Base-by-base conservation (phyloP, 2,329 filamentous ascomycete species). In the Didymella segeticola region DNA sequence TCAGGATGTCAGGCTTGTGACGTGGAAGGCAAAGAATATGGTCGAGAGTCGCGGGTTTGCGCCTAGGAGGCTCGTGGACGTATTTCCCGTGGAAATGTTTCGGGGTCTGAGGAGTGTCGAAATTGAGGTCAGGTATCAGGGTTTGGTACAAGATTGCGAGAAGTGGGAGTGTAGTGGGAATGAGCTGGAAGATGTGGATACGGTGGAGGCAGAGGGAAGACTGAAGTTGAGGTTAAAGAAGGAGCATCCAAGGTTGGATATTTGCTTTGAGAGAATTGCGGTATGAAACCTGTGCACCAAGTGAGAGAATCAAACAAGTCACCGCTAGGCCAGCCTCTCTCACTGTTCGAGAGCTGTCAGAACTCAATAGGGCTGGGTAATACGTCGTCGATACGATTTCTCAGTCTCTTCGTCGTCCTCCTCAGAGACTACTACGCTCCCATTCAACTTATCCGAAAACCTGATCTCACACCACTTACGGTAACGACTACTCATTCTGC, bases 11-110 rank as follows among this genome's bases (percentile, higher is more conserved):
- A 30, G 12, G 20, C 38, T 48, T 2, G 22, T 48, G 1, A 53
- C 50, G 4, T 53, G 50, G 50, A 53, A 53, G 33, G 50, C 50
- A 14, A 47, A 30, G 15, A 25, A 53, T 26, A 53, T 53, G 50
- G 43, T 53, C 4, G 50, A 48, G 31, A 53, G 50, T 10, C n/a
- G 38, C 4, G 43, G 50, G 7, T 53, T 47, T 29, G 37, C 19
- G 22, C 50, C 50, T 5, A 47, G 33, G 17, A 53, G 33, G n/a
- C 15, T 53, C 25, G 43, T 26, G 3, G 50, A 53, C 31, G 43
- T 53, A 2, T 53, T 53, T 29, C 38, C 43, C 4, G 22, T 53
- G 7, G 50, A 39, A 15, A 26, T n/a, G 25, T 48, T 47, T 8
- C 14, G 25, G 43, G 50, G 43, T 1, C 19, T 53, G 30, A 47